Base-by-base conservation (phyloP, 805 yeast genomes). In the Saccharomyces jurei region DNA sequence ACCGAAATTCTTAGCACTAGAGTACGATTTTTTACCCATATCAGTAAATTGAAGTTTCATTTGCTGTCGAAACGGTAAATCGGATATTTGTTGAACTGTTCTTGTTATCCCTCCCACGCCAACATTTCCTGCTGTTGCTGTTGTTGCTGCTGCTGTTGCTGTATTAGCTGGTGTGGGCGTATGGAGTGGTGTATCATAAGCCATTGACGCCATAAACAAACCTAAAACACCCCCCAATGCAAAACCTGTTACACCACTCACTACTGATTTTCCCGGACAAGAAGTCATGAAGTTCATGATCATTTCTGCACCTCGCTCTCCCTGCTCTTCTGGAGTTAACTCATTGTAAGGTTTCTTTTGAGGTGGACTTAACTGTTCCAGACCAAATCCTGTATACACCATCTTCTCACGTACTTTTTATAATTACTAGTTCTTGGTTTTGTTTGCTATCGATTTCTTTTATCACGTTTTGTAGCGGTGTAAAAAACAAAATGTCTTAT, bases 141-240 rank as follows among this genome's bases (percentile, higher is more conserved):
- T 29, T 47, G 17, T 17, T 25, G 26, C 26, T 25, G 26, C 26
- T 25, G 26, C 26, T 25, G 26, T 25, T 25, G 53, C 52, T 11
- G 54, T 26, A 41, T 53, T 58, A 48, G 61, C 52, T 9, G 67
- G 62, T 6, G 67, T 52, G 1, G 74, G 70, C 8, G 73, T 64
- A 52, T 69, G 72, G 36, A 71, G 54, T 3, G 75, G 74, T 1
- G 74, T 70, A 56, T 70, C 83, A 71, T 80, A 72, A 0, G 71
- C 67, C 76, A 74, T 73, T 50, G 77, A 73, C 2, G 94, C 92
- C 97, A 92, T 94, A 75, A 92, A 90, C 50, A 94, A 74, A 58
- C 98, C 97, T 70, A 92, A 90, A 56, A 91, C 87, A 57, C 97
- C 98, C 73, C 98, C 98, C 41, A 92, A 81, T 41, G 85, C 91